phyloP scores from a whole-genome alignment of 2,329 filamentous ascomycete genomes.

The Cladosporium sp. region DNA sequence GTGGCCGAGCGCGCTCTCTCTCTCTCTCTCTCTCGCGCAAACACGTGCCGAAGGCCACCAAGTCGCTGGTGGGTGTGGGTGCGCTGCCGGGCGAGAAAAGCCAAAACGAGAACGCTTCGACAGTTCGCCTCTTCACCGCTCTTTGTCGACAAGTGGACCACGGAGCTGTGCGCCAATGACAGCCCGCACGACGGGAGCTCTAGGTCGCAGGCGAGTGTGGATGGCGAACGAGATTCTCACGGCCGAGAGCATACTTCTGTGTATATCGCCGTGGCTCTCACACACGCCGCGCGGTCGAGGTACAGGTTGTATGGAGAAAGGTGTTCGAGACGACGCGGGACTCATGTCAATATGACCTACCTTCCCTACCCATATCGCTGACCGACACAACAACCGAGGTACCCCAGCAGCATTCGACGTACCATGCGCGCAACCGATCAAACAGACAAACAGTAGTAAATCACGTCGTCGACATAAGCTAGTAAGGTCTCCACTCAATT shows the following conservation, averaged over 20 bases:
- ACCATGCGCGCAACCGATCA: background rate
- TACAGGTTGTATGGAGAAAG: background rate
- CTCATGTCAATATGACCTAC: background rate
- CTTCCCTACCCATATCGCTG: too few species aligned
- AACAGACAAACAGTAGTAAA: background rate
- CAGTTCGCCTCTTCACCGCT: conserved; percentile 7
- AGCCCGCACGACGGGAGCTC: background rate
- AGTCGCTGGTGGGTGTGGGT: too few species aligned
- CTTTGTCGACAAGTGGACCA: conserved; percentile 1
- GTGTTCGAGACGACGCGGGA: background rate
- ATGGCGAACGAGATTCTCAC: conserved; percentile 1
- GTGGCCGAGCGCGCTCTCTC: background rate
- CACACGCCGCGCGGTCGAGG: background rate
- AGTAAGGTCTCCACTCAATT: background rate
- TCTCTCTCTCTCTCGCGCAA: background rate
- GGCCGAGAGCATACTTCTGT: background rate
- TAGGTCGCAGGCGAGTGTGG: background rate
- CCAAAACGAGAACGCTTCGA: background rate
- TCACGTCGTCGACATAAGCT: conserved; percentile 1
- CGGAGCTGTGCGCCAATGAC: conserved; percentile 1
- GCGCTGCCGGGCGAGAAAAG: background rate
- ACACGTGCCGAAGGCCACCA: background rate
- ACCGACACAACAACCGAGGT: too few species aligned
- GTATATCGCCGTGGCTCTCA: background rate
- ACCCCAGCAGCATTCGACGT: too few species aligned